Base-by-base conservation (phyloP, 352 stramenopile species). In the Phytophthora tubulina region DNA sequence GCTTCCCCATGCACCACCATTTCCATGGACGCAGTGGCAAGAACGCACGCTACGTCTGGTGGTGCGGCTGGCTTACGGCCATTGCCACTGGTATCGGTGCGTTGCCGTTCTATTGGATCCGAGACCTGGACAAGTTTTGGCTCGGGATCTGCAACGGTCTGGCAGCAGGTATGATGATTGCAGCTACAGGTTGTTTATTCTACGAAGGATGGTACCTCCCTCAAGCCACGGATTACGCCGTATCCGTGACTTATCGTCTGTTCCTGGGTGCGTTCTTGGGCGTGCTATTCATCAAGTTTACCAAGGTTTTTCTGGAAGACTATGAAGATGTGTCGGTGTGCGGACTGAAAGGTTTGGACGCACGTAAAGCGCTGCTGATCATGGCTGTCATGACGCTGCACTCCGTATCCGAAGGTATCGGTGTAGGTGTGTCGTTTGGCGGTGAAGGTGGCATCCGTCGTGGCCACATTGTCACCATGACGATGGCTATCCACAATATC, bases 351-450 rank as follows among this genome's bases (percentile, higher is more conserved):
- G 80, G 84, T 46, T 70, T 97, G 35, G 90, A 99, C 76, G 93
- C 93, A 15, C 89, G 90, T 61, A 97, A 97, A 70, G 90, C 98
- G 42, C 75, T 99, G 41, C 77, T 99, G 17, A 99, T 99, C 73
- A 98, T 99, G 80, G 97, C 98, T 27, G 97, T 99, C 32, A 99
- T 99, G 98, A 99, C 96, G 27, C 81, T 99, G 54, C 98, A 99
- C 86, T 99, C 96, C 2, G 98, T 99, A 63, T 98, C 96, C 15
- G 98, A 99, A 85, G 98, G 98, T 38, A 93, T 95, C 63, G 97
- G 97, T 41, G 98, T 99, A 59, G 98, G 97, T 15, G 98, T 99
- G 8, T 98, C 93, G 15, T 99, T 99, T 73, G 97, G 97, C 52
- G 97, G 96, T 36, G 89, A 95, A 81, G 87, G 87, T 32, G 97